Percentiles rank a stretch among this genome's conserved stretches.
These are phyloP conservation scores for Sclerotinia sclerotiorum DNA, from an alignment of 2,329 filamentous ascomycete species.

Conservation along the genomic window DNA sequence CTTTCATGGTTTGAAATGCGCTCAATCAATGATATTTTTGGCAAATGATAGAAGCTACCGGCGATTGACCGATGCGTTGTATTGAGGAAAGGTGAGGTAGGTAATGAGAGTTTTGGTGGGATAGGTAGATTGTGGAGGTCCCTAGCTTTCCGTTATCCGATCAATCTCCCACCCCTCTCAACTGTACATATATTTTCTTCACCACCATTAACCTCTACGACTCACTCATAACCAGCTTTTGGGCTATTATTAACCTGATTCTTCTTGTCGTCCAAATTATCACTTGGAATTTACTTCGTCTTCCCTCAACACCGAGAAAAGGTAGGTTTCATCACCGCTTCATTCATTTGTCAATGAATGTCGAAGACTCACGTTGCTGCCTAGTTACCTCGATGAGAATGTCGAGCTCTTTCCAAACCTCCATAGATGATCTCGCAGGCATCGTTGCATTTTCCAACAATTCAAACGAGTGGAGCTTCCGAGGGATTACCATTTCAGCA, in stretches of 20 bases:
- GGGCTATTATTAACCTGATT: not conserved
- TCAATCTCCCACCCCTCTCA: conserved; percentile 3
- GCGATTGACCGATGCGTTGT: not conserved
- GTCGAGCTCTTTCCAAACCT: not conserved
- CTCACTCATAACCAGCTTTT: not conserved
- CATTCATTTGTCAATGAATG: conserved; percentile 3
- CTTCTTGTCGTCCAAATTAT: not conserved
- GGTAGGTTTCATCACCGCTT: conserved; percentile 7
- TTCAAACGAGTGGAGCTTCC: conserved; percentile 2
- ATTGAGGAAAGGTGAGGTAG: conserved; percentile 3
- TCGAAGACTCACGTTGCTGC: not conserved
- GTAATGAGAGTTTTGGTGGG: not conserved
- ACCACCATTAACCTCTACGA: not conserved
- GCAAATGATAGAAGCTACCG: conserved; percentile 9
- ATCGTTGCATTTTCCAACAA: not conserved
- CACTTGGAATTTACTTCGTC: not conserved
- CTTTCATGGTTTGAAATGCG: not conserved
- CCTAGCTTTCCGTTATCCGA: conserved; percentile 4
- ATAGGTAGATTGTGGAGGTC: not conserved
- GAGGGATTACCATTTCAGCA: not conserved
- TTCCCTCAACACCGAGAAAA: not conserved
- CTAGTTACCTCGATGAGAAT: not conserved
- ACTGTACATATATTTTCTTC: not conserved
- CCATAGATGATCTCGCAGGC: not conserved
- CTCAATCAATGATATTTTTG: not conserved